Base-by-base conservation (phyloP, 257 asterid genomes). In the Solanum etuberosum region DNA sequence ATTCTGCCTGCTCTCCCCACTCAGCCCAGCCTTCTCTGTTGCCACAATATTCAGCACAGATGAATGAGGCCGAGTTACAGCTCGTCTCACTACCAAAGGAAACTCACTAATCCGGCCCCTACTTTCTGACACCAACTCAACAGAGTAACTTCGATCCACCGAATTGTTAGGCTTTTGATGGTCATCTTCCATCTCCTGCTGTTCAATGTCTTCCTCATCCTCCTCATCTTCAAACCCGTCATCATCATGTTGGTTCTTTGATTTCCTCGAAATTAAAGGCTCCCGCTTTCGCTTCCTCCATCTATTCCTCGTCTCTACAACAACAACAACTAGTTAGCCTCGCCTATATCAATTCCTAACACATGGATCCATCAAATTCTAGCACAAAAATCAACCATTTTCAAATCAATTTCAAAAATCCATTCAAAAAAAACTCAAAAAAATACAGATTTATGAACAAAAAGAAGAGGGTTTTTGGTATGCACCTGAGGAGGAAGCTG, bases 281-380 rank as follows among this genome's bases (percentile, higher is more conserved):
- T 95, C 98, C 87, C 98, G 91, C 90, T 92, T 95, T 89, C 99
- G 96, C 98, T 93, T 96, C 99, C 94, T 94, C 99, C 99, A 96
- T 92, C 93, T 92, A 25, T 91, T 92, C 93, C 94, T 94, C 46
- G 96, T 91, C 91, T 95, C 99, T 97, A 87, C 48, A 81, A 48
- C 25, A 27, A 88, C 9, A 25, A 71, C 40, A 8, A 73, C 31
- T 20, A 23, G 83, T 68, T 68, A 68, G 23, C n/a, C 29, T 29
- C 38, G 23, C 23, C 38, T 68, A 68, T 68, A 29, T 88, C 87
- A 86, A 88, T 86, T 85, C 86, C 51, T 37, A 83, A 85, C 83
- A 59, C 21, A 27, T 27, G 84, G 84, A 78, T 78, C 84, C 63
- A 10, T 78, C 46, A 72, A 73, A 78, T 42, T 42, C 54, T 15